Conservation (phyloP, 108 stramenopile genomes). For the Licmophora abbreviata region DNA sequence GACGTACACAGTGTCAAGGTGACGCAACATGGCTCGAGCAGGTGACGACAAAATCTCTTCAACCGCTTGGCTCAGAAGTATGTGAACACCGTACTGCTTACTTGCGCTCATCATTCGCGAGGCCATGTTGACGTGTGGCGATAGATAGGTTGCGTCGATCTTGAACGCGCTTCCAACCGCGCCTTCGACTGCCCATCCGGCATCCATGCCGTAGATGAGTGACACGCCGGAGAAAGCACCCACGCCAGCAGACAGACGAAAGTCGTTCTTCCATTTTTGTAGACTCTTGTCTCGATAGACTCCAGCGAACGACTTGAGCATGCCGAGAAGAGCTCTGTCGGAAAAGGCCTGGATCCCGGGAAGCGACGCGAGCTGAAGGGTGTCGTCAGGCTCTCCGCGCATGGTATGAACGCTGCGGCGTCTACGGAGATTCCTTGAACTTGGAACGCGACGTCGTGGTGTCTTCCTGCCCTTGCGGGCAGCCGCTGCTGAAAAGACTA, state of each 20-base stretch:
- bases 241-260: constrained; percentile 70
- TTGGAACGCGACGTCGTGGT: no score
- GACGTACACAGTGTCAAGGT: constrained; percentile 87
- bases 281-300: constrained; percentile 65
- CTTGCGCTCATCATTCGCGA: constrained; percentile 88
- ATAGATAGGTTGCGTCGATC: constrained; percentile 95
- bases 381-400: constrained; percentile 19
- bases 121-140: constrained; percentile 94
- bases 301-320: constrained; percentile 74
- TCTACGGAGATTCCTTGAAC: neutral
- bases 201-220: constrained; percentile 90
- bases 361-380: constrained; percentile 52
- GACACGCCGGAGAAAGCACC: constrained; percentile 66
- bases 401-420: neutral
- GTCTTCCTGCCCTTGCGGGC: constrained; percentile 19
- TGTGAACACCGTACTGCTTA: constrained; percentile 79
- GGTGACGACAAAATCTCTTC: constrained; percentile 60
- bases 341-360: constrained; percentile 74
- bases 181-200: constrained; percentile 95
- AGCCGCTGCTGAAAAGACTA: constrained; percentile 40
- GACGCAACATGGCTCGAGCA: constrained; percentile 62
- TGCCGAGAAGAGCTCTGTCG: constrained; percentile 72
- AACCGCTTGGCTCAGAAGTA: constrained; percentile 77
- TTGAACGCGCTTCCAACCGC: constrained; percentile 89
- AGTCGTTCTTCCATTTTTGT: constrained; percentile 57